phyloP scores from a whole-genome alignment of 805 yeast species.

The Zygoascus biomembranicola region DNA sequence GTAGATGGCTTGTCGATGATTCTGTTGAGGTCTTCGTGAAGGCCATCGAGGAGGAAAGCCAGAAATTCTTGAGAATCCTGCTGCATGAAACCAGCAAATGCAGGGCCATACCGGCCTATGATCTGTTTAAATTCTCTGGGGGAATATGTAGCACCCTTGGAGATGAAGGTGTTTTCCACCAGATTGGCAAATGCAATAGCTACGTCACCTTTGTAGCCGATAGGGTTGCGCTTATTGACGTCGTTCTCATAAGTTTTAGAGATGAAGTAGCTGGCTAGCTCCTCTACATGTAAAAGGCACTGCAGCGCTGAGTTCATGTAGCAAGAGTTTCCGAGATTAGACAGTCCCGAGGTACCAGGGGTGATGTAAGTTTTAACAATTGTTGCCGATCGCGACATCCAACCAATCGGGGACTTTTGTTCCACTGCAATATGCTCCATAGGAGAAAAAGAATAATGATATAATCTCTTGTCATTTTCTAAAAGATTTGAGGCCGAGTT shows the following conservation, averaged over 20 bases:
- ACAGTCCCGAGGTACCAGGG: conserved; percentile 50
- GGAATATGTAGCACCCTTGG: conserved; percentile 27
- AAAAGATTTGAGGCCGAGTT: background rate
- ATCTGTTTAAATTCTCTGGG: conserved; percentile 75
- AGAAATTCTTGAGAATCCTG: conserved; percentile 93
- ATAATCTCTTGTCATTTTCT: background rate
- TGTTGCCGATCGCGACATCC: conserved; percentile 6
- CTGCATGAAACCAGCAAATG: conserved; percentile 75
- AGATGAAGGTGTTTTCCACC: conserved; percentile 48
- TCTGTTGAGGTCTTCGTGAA: conserved; percentile 88
- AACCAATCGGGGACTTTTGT: conserved; percentile 10
- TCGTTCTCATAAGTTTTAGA: conserved; percentile 48
- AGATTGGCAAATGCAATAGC: conserved; percentile 69
- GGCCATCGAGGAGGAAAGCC: conserved; percentile 77
- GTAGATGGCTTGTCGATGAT: conserved; percentile 75
- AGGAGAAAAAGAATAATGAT: background rate
- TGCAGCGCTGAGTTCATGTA: conserved; percentile 94
- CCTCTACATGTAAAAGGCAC: conserved; percentile 79
- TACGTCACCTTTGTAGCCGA: conserved; percentile 77
- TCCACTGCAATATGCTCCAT: conserved; percentile 9
- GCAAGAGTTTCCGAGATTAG: conserved; percentile 82
- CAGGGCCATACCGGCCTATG: conserved; percentile 67
- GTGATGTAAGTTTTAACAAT: conserved; percentile 1
- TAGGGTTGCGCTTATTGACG: conserved; percentile 67
- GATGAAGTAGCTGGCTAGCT: conserved; percentile 66